Evolutionary conservation across 2,329 filamentous ascomycete genomes (phyloP), one percentile per base, ranked within the genome.

Genomic region (Clonostachys sp.): DNA sequence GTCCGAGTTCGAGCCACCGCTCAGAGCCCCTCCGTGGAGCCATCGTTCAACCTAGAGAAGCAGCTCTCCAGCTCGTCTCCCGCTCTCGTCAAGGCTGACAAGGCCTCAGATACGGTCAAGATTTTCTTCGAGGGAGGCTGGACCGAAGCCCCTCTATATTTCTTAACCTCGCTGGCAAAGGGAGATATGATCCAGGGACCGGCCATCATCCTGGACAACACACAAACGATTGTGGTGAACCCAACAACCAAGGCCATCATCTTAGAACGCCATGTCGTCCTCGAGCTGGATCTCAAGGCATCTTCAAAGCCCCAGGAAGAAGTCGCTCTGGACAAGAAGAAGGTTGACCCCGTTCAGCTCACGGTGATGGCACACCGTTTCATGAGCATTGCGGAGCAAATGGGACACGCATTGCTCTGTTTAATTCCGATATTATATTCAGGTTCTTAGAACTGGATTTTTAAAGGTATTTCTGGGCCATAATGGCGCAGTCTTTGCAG

Each of bases 61-160:
- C 47, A 49, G 18, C 17, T 49, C 12, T 17, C 48, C 17, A 40
- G 44, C 20, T 39, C 48, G n/a, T 12, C 44, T n/a, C 35, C 14
- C 6, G 20, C 20, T 17, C 20, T 17, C n/a, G 42, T 50, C 58
- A 5, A 51, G 51, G 20, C 53, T 51, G 41, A 50, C 47, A 34
- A 48, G 50, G 13, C 42, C 42, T 1, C 42, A 51, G 79, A 80
- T 57, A 79, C 76, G 4, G 80, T 84, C 58, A 81, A 91, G 66
- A 73, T 95, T 3, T 87, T 94, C 5, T 85, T 81, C 10, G 82
- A 87, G 55, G 89, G 89, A 12, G 74, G 81, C 16, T 45, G 44
- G 44, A 20, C 17, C 12, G 14, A 17, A 6, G 44, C 17, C 34
- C 16, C 38, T 18, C 38, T 53, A 6, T 48, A 45, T 40, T 39